Evolutionary conservation across 768 basidiomycete species (phyloP).

Genomic region (Kwoniella botswanensis): DNA sequence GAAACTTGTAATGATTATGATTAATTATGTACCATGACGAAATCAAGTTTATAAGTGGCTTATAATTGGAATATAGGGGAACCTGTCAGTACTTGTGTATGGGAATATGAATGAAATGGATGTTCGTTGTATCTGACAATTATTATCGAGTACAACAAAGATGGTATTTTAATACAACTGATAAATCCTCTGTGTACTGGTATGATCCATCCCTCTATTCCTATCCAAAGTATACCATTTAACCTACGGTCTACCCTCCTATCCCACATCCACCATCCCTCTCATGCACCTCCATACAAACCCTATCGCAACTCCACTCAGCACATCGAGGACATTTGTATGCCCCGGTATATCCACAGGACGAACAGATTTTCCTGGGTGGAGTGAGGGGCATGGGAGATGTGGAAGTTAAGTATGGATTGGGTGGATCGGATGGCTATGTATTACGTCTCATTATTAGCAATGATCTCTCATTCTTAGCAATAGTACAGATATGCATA

Average conservation of each 20-base stretch:
- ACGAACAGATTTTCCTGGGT: slow-evolving; percentile 49
- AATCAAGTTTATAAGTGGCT: no score
- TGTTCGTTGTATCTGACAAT: no score
- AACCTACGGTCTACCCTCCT: slow-evolving; percentile 32
- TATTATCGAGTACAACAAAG: neutral
- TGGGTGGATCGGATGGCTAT: slow-evolving; percentile 36
- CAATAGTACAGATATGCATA: no score
- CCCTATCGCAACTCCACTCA: slow-evolving; percentile 51
- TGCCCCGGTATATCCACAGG: slow-evolving; percentile 52
- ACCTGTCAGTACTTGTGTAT: no score
- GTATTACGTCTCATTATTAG: neutral
- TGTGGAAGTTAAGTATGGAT: slow-evolving; percentile 39
- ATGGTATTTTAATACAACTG: neutral
- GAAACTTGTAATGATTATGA: no score
- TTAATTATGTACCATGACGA: no score
- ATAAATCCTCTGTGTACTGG: neutral
- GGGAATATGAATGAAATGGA: no score
- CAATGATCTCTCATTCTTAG: no score
- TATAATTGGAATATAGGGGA: no score
- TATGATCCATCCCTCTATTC: neutral
- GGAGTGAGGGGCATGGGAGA: slow-evolving; percentile 38
- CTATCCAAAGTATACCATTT: no score
- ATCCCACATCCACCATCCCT: slow-evolving; percentile 55
- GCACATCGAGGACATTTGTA: slow-evolving; percentile 51
- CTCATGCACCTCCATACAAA: slow-evolving; percentile 47